Base-by-base conservation (phyloP, 2,329 filamentous ascomycete species). In the Colletotrichum tabaci region DNA sequence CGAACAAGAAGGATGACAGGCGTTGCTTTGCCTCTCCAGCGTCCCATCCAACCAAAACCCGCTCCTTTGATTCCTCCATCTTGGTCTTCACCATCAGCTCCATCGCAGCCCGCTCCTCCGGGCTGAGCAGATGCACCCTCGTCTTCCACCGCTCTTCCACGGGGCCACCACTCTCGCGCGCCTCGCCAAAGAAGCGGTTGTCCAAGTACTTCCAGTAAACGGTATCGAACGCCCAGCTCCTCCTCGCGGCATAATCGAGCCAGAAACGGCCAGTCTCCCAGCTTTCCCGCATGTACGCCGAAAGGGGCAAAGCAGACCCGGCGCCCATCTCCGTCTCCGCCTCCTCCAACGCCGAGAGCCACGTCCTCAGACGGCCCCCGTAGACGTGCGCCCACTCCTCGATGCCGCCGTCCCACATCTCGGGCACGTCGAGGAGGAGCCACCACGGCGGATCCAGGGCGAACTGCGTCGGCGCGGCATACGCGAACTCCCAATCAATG, bases 151-250 rank as follows among this genome's bases (percentile, higher is more conserved):
- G 7, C 10, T 60, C 7, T 2, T 57, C 7, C 0, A 2, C 8
- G 42, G 70, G 76, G 7, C 75, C 58, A 6, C 64, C 57, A 9
- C 73, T 8, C 10, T 75, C 77, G 56, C 74, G 74, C 30, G 6
- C 30, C 2, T 62, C 70, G 4, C 80, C 80, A 64, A 81, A 83
- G 64, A 79, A 81, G 0, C 69, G 74, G 65, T 78, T 72, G 67
- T 84, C 79, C 21, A 84, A 67, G 68, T 73, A 80, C 64, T 76
- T 80, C 82, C 81, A 84, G 67, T 67, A 84, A 6, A 83, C 71
- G 13, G 74, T 73, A 63, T 84, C 82, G 72, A 84, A 82, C 0
- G 77, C 79, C 79, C 79, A 83, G 66, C 79, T 82, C 50, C 80
- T 82, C 58, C 79, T 79, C 4, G 78, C 79, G 2, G 79, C 81